Conservation (phyloP, 352 stramenopile species). For the Globisporangium perplexum region DNA sequence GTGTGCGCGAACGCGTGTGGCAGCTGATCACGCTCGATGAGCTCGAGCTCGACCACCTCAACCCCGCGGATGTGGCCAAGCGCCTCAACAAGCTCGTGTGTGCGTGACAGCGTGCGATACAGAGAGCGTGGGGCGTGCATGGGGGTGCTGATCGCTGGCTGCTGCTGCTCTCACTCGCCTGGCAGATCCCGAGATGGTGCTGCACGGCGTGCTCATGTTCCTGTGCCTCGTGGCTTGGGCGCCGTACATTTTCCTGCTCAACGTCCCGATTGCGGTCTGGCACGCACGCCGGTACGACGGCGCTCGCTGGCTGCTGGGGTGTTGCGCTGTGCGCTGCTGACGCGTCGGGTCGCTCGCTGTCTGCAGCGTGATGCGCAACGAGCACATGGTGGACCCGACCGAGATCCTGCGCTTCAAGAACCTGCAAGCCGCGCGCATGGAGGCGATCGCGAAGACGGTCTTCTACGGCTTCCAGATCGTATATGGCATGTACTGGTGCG, state of each 20-base stretch:
- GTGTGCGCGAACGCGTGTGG: neutral
- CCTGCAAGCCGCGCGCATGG: slow-evolving; percentile 62
- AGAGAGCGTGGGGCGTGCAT: neutral
- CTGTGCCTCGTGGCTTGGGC: slow-evolving; percentile 70
- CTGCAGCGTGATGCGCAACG: slow-evolving; percentile 58
- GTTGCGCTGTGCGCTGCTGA: neutral
- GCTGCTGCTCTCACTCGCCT: too few relatives aligned
- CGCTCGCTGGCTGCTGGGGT: neutral
- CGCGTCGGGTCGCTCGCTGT: neutral
- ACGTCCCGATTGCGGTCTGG: slow-evolving; percentile 72
- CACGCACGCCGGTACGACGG: slow-evolving; percentile 51
- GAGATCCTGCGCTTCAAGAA: slow-evolving; percentile 88
- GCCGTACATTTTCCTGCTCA: slow-evolving; percentile 74
- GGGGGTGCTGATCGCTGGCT: slow-evolving; percentile 3
- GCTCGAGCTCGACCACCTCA: slow-evolving; percentile 82
- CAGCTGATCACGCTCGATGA: slow-evolving; percentile 84
- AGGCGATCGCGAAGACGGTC: slow-evolving; percentile 80
- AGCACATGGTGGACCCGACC: slow-evolving; percentile 80
- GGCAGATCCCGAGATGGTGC: slow-evolving; percentile 73
- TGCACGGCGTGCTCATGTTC: slow-evolving; percentile 72
- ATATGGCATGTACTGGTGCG: slow-evolving; percentile 88
- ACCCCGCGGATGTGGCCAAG: slow-evolving; percentile 78
- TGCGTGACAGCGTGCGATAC: slow-evolving; percentile 16
- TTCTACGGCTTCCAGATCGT: slow-evolving; percentile 87
- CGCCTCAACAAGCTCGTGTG: slow-evolving; percentile 84